Evolutionary conservation across 2,329 filamentous ascomycete genomes (phyloP).

Genomic region (Colletotrichum cuscutae): DNA sequence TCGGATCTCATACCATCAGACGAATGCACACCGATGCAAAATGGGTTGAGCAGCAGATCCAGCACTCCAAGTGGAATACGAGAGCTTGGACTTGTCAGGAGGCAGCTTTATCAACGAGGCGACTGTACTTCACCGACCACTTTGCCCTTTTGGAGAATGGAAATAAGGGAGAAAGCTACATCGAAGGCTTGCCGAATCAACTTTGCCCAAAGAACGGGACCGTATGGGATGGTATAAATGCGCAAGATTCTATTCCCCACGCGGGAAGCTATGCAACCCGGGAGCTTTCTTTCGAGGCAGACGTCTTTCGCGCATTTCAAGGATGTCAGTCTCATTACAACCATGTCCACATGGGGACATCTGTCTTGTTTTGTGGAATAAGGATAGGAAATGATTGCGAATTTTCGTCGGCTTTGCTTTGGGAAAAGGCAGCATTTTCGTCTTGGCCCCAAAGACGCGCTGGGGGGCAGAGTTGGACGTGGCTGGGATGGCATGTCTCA

Average conservation of each 20-base stretch:
- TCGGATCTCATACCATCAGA: neutral
- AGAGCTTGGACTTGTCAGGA: conserved; percentile 7
- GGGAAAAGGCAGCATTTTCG: accelerated
- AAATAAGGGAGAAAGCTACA: neutral
- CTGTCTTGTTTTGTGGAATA: neutral
- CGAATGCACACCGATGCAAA: neutral
- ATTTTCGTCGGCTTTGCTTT: neutral
- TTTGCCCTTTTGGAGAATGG: neutral
- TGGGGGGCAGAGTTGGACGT: neutral
- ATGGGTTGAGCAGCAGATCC: neutral
- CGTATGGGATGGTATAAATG: neutral
- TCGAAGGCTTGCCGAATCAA: neutral
- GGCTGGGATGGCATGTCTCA: neutral
- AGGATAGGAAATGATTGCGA: neutral
- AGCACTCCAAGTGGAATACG: neutral
- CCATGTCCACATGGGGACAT: neutral
- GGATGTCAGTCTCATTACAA: neutral
- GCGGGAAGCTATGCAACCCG: neutral
- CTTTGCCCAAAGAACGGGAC: neutral
- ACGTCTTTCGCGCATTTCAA: neutral
- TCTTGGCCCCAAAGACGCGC: neutral
- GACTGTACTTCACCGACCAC: neutral
- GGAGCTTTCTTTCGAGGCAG: neutral
- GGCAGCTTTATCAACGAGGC: neutral
- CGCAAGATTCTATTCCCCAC: accelerated